Evolutionary conservation across 331 rosid genomes (phyloP).

Genomic region (Rosa hybrid): DNA sequence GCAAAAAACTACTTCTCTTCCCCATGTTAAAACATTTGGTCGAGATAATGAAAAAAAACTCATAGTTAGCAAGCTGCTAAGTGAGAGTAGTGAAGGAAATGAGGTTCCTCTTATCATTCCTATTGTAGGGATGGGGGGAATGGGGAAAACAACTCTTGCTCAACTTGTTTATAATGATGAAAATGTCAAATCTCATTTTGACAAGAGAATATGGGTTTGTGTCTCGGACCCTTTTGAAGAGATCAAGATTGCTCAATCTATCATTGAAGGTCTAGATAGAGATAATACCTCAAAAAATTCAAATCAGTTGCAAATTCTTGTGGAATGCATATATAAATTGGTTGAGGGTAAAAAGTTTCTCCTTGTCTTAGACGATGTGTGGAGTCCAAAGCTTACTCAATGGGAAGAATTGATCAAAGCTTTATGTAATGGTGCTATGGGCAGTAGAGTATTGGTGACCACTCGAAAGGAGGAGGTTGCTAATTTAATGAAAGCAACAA

Average conservation of each 20-base stretch:
- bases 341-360: neutral
- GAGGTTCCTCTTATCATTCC: slow-evolving; percentile 2
- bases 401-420: neutral
- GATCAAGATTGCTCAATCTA: neutral
- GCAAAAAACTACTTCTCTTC: neutral
- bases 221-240: neutral
- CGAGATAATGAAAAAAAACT: neutral
- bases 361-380: neutral
- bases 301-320: neutral
- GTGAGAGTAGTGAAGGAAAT: neutral
- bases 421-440: neutral
- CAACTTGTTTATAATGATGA: slow-evolving; percentile 8
- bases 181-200: neutral
- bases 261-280: neutral
- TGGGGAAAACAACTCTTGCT: slow-evolving; percentile 28
- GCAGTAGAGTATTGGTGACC: neutral
- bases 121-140: slow-evolving; percentile 25
- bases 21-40: neutral
- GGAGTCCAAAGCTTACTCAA: neutral
- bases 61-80: slow-evolving; percentile 1
- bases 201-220: neutral
- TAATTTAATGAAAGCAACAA: neutral
- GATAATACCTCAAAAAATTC: neutral
- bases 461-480: neutral
- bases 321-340: neutral